These are phyloP conservation scores for Curvularia spicifera DNA, from an alignment of 2,329 filamentous ascomycete genomes.

Conservation along the genomic window DNA sequence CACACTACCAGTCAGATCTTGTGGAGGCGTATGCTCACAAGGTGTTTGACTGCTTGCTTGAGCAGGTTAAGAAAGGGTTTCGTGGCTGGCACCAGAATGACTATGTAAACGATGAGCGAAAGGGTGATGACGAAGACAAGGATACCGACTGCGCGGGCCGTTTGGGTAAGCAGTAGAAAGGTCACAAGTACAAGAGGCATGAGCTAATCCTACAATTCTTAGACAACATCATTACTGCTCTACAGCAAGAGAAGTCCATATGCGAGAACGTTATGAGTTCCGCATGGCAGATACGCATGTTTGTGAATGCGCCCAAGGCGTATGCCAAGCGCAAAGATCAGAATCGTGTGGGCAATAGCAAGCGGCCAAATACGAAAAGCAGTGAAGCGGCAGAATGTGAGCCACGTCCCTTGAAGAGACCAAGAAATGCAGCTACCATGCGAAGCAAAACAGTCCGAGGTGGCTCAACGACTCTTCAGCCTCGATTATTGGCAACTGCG, in stretches of 20 bases:
- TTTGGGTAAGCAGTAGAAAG: constrained; percentile 9
- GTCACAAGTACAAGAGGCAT: not conserved
- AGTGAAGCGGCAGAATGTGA: constrained; percentile 7
- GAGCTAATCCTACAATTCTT: not conserved
- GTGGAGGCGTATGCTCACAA: constrained; percentile 46
- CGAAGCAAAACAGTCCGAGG: constrained; percentile 10
- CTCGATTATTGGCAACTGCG: constrained; percentile 11
- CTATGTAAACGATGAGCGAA: constrained; percentile 45
- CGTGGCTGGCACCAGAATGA: constrained; percentile 47
- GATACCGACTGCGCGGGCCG: constrained; percentile 39
- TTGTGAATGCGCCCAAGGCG: constrained; percentile 46
- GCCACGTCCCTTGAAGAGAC: constrained; percentile 15
- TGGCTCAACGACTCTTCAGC: constrained; percentile 14
- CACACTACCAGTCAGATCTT: constrained; percentile 38
- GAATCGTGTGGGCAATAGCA: constrained; percentile 46
- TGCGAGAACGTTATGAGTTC: constrained; percentile 48
- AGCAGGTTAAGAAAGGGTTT: constrained; percentile 41
- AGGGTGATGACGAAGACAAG: constrained; percentile 43
- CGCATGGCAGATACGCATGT: constrained; percentile 47
- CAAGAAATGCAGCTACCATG: constrained; percentile 9
- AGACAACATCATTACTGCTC: constrained; percentile 39
- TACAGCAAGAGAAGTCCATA: constrained; percentile 46
- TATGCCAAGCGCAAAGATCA: constrained; percentile 44
- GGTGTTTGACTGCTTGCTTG: constrained; percentile 41
- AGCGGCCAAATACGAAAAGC: constrained; percentile 36